These are phyloP conservation scores for Kwoniella botswanensis DNA, from an alignment of 768 basidiomycete genomes.

Conservation along the genomic window DNA sequence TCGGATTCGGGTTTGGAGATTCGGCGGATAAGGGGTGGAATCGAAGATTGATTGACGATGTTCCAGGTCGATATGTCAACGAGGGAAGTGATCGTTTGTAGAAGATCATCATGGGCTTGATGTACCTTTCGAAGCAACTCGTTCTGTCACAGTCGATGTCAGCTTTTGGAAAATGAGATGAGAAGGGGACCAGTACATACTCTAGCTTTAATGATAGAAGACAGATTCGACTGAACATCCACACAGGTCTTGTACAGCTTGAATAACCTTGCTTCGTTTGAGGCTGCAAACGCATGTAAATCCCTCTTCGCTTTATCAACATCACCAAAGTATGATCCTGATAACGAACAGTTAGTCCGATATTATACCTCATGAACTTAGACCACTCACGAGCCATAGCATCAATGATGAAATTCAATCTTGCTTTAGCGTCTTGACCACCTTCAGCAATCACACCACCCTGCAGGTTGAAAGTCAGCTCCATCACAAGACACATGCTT, in stretches of 20 bases:
- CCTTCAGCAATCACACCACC: slow-evolving; percentile 88
- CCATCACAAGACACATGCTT: neutral
- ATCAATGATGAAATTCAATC: slow-evolving; percentile 64
- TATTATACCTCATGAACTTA: neutral
- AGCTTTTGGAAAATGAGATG: neutral
- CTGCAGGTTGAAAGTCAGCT: slow-evolving; percentile 59
- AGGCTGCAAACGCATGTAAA: slow-evolving; percentile 77
- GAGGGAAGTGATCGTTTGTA: slow-evolving; percentile 72
- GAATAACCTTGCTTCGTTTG: slow-evolving; percentile 84
- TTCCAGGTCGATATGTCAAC: slow-evolving; percentile 73
- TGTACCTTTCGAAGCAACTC: slow-evolving; percentile 81
- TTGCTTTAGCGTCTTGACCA: slow-evolving; percentile 68
- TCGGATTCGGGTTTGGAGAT: slow-evolving; percentile 48
- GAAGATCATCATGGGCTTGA: slow-evolving; percentile 67
- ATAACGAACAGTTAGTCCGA: neutral
- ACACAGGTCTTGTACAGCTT: slow-evolving; percentile 79
- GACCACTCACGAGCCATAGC: slow-evolving; percentile 42
- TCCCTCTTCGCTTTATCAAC: slow-evolving; percentile 77
- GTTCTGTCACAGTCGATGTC: slow-evolving; percentile 60
- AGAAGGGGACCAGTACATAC: slow-evolving; percentile 58
- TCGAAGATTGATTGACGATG: slow-evolving; percentile 81
- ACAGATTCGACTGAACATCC: slow-evolving; percentile 83
- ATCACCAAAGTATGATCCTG: slow-evolving; percentile 64
- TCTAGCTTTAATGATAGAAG: slow-evolving; percentile 74
- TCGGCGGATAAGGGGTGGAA: slow-evolving; percentile 78